Evolutionary conservation across 495 filamentous ascomycete genomes (phyloP), one percentile per base, ranked within the genome.

Genomic region (Penicillium samsonianum): DNA sequence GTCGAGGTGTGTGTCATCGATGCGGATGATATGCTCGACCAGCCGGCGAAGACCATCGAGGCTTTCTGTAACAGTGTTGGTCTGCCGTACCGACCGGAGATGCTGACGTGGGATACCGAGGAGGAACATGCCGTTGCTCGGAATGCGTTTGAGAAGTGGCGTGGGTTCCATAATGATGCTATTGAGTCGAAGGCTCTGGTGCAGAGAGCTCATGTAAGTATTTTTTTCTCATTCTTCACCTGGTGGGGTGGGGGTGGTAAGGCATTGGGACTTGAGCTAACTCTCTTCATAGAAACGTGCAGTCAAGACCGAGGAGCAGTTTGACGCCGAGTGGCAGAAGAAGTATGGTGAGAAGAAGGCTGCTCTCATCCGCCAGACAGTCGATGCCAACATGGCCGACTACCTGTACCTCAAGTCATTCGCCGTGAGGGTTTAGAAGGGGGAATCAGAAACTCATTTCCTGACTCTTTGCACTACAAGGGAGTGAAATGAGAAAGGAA

Each of bases 371-470:
- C 79, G 85, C 50, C 75, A 87, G 61, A 87, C 85, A 14, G 91
- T 96, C 44, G 80, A 92, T 62, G 86, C 79, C 44, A 95, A 92
- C 71, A 80, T 93, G 60, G 73, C 73, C n/a, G 85, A 96, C 70
- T 98, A 97, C 64, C 84, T 95, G 73, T 95, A 95, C 69, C 73
- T 98, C 73, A 96, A 93, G 84, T 80, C 84, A 61, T 98, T 95
- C 73, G 90, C 89, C 53, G 77, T 96, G 64, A 85, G 86, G 61
- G 75, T 84, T n/a, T 80, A 75, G 53, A 23, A 23, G 30, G n/a
- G n/a, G n/a, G n/a, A n/a, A n/a, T n/a, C n/a, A n/a, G n/a, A n/a
- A n/a, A n/a, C n/a, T n/a, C n/a, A n/a, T n/a, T n/a, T n/a, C n/a
- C n/a, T n/a, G n/a, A n/a, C n/a, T n/a, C n/a, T n/a, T n/a, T n/a